Percentiles rank a stretch among this genome's conserved stretches.
Evolutionary conservation across 805 yeast genomes (phyloP).

Genomic region (Yamadazyma paraphyllophila): DNA sequence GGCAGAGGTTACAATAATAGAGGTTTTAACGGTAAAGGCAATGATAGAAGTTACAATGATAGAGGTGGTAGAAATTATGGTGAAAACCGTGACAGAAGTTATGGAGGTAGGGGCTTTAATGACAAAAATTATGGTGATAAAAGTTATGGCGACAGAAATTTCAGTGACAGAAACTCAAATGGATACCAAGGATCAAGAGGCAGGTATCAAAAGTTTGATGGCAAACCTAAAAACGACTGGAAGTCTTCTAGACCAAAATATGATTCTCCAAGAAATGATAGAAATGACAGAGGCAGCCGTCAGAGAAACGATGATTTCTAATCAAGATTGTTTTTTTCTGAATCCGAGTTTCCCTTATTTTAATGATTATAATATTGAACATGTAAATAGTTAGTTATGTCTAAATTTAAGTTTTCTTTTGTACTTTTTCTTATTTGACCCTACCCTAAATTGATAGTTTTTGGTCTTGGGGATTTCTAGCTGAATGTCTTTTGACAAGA

Average conservation of each 20-base stretch:
- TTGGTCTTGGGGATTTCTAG: conserved; percentile 6
- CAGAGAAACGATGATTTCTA: neutral
- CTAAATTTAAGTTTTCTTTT: conserved; percentile 11
- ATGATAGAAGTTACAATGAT: conserved; percentile 10
- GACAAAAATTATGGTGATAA: neutral
- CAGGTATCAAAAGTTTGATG: neutral
- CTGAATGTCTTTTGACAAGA: conserved; percentile 13
- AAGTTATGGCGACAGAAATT: neutral
- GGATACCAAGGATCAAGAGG: neutral
- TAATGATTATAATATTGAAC: neutral
- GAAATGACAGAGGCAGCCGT: conserved; percentile 14
- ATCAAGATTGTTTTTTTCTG: too few relatives aligned
- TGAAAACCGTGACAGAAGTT: conserved; percentile 1
- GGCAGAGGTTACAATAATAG: conserved; percentile 10
- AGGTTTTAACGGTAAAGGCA: neutral
- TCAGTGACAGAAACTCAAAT: neutral
- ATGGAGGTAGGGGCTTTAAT: conserved; percentile 7
- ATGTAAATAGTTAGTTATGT: conserved; percentile 6
- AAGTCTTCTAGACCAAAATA: neutral
- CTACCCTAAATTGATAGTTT: conserved; percentile 11
- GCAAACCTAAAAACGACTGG: neutral
- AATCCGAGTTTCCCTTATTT: neutral
- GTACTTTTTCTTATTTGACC: conserved; percentile 15
- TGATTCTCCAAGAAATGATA: conserved; percentile 9
- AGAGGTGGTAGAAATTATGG: conserved; percentile 4